Evolutionary conservation across 352 stramenopile species (phyloP).

Genomic region (Thalassiosira ordinaria): DNA sequence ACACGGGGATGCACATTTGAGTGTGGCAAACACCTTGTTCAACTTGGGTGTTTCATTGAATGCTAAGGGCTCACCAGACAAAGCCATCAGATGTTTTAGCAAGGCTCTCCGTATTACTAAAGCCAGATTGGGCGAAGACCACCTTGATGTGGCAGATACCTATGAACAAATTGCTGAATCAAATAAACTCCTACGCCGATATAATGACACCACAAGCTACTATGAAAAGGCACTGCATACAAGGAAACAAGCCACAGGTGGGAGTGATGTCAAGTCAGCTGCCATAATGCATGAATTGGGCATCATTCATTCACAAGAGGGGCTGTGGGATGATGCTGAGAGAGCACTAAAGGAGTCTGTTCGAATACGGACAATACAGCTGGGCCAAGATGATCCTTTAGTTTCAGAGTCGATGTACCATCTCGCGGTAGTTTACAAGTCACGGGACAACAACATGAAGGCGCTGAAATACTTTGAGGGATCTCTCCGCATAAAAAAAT

Average conservation of each 20-base stretch:
- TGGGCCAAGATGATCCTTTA: constrained; percentile 64
- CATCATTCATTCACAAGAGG: constrained; percentile 54
- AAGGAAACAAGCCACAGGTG: constrained; percentile 56
- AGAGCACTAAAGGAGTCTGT: constrained; percentile 70
- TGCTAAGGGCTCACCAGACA: constrained; percentile 70
- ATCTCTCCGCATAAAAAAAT: constrained; percentile 60
- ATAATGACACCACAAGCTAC: constrained; percentile 58
- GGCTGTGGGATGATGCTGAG: constrained; percentile 56
- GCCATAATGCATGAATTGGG: constrained; percentile 70
- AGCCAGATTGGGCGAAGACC: constrained; percentile 67
- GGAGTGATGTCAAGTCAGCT: constrained; percentile 62
- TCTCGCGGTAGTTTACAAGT: constrained; percentile 55
- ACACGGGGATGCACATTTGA: constrained; percentile 65
- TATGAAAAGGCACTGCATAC: constrained; percentile 69
- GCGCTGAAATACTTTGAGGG: constrained; percentile 64
- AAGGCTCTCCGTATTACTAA: constrained; percentile 68
- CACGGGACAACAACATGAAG: constrained; percentile 46
- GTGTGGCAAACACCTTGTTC: constrained; percentile 69
- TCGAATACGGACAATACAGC: constrained; percentile 56
- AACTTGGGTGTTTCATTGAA: constrained; percentile 74
- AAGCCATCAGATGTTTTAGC: constrained; percentile 68
- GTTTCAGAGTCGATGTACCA: constrained; percentile 64
- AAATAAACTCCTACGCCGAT: constrained; percentile 57
- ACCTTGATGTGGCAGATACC: constrained; percentile 70
- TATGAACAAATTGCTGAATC: constrained; percentile 66